Conservation (phyloP, 257 asterid genomes). For the Datura wrightii region DNA sequence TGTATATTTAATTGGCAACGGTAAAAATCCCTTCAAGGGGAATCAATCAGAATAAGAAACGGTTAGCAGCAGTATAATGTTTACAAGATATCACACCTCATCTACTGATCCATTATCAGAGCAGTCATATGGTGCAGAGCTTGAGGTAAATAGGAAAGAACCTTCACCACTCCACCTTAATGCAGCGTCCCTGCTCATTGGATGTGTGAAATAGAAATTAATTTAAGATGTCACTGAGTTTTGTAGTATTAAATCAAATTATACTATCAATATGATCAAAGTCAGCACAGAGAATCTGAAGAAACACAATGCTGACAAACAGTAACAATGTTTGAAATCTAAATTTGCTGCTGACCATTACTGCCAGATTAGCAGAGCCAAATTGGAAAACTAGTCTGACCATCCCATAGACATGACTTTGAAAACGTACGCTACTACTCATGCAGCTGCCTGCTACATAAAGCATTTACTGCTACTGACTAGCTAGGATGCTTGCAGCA, state of each 20-base stretch:
- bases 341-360: neutral
- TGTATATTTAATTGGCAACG: neutral
- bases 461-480: slow-evolving; percentile 11
- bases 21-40: neutral
- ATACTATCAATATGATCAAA: slow-evolving; percentile 15
- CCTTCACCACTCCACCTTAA: slow-evolving; percentile 94
- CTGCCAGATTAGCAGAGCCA: neutral
- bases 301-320: slow-evolving; percentile 8
- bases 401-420: neutral
- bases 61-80: slow-evolving; percentile 33
- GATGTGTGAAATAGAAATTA: slow-evolving; percentile 11
- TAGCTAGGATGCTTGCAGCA: slow-evolving; percentile 12
- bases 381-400: neutral
- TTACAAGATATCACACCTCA: slow-evolving; percentile 68
- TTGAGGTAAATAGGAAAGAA: slow-evolving; percentile 88
- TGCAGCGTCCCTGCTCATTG: slow-evolving; percentile 74
- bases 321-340: slow-evolving; percentile 11
- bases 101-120: slow-evolving; percentile 80
- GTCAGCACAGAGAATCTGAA: neutral
- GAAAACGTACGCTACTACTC: neutral
- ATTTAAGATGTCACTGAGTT: neutral
- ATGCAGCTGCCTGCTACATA: slow-evolving; percentile 2
- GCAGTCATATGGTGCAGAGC: slow-evolving; percentile 96
- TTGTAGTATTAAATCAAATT: slow-evolving; percentile 16
- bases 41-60: slow-evolving; percentile 22